Conservation (phyloP, 2,329 filamentous ascomycete genomes). For the Fusarium sp. region DNA sequence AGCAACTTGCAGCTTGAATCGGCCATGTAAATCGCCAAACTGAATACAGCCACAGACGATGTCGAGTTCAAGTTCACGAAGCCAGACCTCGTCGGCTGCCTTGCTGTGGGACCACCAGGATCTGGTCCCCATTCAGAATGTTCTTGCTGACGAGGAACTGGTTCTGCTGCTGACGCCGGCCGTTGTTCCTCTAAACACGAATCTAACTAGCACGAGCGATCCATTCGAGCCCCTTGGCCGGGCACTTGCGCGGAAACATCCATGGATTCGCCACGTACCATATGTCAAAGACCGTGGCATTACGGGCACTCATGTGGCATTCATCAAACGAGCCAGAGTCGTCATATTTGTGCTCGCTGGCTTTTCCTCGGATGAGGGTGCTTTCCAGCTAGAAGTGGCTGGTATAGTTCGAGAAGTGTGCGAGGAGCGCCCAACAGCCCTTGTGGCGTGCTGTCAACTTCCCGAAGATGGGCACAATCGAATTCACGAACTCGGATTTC, state of each 20-base stretch:
- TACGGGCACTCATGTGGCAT: slow-evolving; percentile 71
- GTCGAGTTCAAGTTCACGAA: slow-evolving; percentile 27
- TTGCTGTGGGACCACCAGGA: slow-evolving; percentile 57
- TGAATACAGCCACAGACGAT: slow-evolving; percentile 35
- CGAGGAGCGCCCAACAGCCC: slow-evolving; percentile 62
- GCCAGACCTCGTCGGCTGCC: slow-evolving; percentile 33
- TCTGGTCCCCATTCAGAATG: slow-evolving; percentile 60
- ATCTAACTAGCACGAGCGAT: slow-evolving; percentile 62
- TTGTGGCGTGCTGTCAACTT: slow-evolving; percentile 64
- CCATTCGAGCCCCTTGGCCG: slow-evolving; percentile 79
- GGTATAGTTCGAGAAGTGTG: slow-evolving; percentile 57
- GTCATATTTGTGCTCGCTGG: slow-evolving; percentile 72
- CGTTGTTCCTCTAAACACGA: slow-evolving; percentile 58
- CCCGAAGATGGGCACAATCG: slow-evolving; percentile 47
- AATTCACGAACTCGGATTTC: slow-evolving; percentile 56
- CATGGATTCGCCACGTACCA: slow-evolving; percentile 76
- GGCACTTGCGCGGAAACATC: slow-evolving; percentile 69
- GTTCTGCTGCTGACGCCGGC: slow-evolving; percentile 72
- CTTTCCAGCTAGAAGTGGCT: slow-evolving; percentile 64
- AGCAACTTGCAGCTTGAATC: slow-evolving; percentile 9
- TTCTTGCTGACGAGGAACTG: slow-evolving; percentile 62
- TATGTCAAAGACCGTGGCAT: slow-evolving; percentile 74
- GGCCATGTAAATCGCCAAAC: slow-evolving; percentile 38
- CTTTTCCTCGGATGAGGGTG: slow-evolving; percentile 58
- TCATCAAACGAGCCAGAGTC: slow-evolving; percentile 69